Evolutionary conservation across 2,329 filamentous ascomycete genomes (phyloP), one percentile per base, ranked within the genome.

Genomic region (Fusarium liriodendri): DNA sequence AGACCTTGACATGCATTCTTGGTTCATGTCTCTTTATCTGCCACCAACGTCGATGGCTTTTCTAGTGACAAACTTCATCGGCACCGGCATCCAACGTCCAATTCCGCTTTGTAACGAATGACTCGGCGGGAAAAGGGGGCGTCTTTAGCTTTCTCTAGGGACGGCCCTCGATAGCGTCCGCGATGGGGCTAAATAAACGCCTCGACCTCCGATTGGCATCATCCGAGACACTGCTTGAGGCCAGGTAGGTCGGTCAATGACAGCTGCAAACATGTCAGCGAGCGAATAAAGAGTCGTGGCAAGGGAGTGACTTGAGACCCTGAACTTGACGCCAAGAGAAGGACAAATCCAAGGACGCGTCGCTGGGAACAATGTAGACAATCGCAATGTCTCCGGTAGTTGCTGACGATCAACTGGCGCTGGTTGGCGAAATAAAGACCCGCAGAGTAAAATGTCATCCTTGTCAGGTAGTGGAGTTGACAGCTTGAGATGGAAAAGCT

Each of bases 101-200:
- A 52, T 52, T 20, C 50, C 55, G 27, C 35, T 29, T 13, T 50
- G 29, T 25, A 18, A 47, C 14, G 27, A 62, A 22, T 63, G 42
- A 40, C 47, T 38, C 60, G 40, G 22, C 22, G 20, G n/a, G 27
- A 38, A 27, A 50, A 50, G 38, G 33, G 33, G 27, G 25, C 42
- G 45, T 20, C 14, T 62, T 45, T 47, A 13, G 37, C 69, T 40
- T 66, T 47, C 45, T 45, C 73, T 69, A 74, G 71, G 72, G 75
- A 77, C 72, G 75, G 75, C 66, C 72, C 75, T 74, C 29, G 60
- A 58, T 72, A 74, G 74, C 62, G 66, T 64, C 75, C 72, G 72
- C 32, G 32, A 47, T 62, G 67, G 63, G 61, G 64, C 14, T 37
- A n/a, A n/a, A 16, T 52, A 52, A 52, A 52, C 20, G 20, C 52